phyloP scores from a whole-genome alignment of 495 filamentous ascomycete genomes.

The Astrothelium macrocarpum region DNA sequence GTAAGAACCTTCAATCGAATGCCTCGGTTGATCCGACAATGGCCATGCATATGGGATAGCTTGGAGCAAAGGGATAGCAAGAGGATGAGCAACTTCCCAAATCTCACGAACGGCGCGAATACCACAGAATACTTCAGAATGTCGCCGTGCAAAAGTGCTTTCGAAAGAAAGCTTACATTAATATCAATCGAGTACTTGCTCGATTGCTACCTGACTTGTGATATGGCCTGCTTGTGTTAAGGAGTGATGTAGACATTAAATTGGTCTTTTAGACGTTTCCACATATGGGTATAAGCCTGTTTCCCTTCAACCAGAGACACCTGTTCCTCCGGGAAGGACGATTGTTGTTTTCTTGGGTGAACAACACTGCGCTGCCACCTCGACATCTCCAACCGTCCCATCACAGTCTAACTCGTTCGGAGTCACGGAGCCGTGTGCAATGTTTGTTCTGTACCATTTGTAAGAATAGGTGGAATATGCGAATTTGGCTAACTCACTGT shows the following conservation, averaged over 20 bases:
- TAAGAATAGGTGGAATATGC: background rate
- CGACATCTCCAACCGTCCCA: background rate
- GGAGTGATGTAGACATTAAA: conserved; percentile 2
- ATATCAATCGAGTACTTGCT: background rate
- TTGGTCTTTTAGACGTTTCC: background rate
- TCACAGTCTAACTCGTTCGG: background rate
- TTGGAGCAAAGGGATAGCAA: no score
- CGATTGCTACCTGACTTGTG: background rate
- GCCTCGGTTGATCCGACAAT: no score
- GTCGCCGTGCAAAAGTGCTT: no score
- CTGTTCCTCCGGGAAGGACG: background rate
- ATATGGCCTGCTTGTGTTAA: no score
- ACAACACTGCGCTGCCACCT: background rate
- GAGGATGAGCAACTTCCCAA: no score
- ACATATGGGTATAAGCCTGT: background rate
- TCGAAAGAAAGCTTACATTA: no score
- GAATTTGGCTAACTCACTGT: background rate
- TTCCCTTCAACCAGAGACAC: background rate
- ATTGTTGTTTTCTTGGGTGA: background rate
- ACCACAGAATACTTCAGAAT: no score
- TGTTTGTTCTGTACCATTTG: background rate
- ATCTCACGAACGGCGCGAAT: no score
- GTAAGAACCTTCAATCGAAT: no score
- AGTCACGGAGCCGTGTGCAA: background rate
- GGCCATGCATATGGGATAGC: no score